Evolutionary conservation across 2,329 filamentous ascomycete genomes (phyloP).

Genomic region (Xylariaceae sp.): DNA sequence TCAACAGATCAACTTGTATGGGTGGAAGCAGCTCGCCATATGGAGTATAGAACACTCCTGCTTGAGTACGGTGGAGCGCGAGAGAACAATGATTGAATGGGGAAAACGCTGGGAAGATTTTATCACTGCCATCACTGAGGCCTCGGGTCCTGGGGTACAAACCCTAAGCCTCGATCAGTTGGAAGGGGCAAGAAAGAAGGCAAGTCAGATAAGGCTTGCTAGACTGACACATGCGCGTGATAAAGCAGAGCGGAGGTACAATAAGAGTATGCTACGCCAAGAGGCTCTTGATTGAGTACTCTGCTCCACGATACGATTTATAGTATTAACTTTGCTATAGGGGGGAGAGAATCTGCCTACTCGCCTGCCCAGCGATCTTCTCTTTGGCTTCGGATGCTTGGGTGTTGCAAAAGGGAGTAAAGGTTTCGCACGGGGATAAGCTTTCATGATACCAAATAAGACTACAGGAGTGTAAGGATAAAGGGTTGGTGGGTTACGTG

Average conservation of each 20-base stretch:
- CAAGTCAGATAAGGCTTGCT: constrained; percentile 40
- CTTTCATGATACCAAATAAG: neutral
- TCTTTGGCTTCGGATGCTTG: neutral
- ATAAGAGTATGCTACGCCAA: neutral
- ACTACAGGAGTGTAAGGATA: neutral
- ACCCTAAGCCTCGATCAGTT: neutral
- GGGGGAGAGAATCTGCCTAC: neutral
- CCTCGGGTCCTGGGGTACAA: neutral
- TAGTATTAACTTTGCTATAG: neutral
- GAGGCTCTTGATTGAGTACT: neutral
- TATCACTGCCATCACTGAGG: constrained; percentile 52
- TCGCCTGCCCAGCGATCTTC: neutral
- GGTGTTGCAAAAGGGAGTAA: neutral
- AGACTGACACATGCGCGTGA: constrained; percentile 8
- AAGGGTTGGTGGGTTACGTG: no score
- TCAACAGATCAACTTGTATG: constrained; percentile 68
- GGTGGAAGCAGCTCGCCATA: constrained; percentile 71
- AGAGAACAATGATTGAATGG: constrained; percentile 52
- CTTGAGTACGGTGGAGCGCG: constrained; percentile 51
- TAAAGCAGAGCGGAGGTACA: neutral
- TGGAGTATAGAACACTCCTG: constrained; percentile 70
- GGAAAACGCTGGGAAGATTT: constrained; percentile 57
- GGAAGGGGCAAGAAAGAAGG: constrained; percentile 43
- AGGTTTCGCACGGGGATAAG: no score
- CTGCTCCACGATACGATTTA: constrained; percentile 8